Conservation (phyloP, 2,329 filamentous ascomycete species). For the Fusarium odoratissimum region DNA sequence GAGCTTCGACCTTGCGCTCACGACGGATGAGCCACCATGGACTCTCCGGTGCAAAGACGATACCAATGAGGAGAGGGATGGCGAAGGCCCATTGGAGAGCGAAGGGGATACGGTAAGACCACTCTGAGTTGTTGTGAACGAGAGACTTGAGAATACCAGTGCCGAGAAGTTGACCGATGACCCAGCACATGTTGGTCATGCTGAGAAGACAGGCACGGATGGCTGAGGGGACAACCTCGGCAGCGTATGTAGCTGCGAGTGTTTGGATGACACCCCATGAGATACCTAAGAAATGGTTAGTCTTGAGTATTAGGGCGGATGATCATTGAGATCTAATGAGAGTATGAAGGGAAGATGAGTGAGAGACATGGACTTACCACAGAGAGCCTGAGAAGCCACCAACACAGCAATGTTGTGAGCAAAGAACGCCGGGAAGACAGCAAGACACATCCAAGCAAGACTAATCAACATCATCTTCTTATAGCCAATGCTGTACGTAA, state of each 20-base stretch:
- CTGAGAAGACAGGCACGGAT: constrained; percentile 50
- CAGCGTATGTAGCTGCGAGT: constrained; percentile 53
- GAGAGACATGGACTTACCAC: constrained; percentile 13
- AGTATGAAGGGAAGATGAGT: accelerated
- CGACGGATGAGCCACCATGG: constrained; percentile 55
- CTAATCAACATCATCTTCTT: constrained; percentile 53
- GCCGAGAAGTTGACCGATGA: constrained; percentile 54
- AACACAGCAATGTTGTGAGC: constrained; percentile 47
- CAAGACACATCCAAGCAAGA: constrained; percentile 49
- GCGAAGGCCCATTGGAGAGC: constrained; percentile 56
- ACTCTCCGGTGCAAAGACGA: constrained; percentile 53
- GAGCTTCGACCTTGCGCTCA: constrained; percentile 48
- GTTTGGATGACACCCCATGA: constrained; percentile 52
- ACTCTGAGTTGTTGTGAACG: constrained; percentile 44
- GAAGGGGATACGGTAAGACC: constrained; percentile 49
- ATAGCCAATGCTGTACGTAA: constrained; percentile 52
- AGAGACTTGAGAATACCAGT: constrained; percentile 50
- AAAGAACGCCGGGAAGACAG: constrained; percentile 56
- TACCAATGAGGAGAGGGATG: constrained; percentile 49
- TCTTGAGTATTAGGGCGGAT: accelerated
- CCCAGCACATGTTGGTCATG: constrained; percentile 57
- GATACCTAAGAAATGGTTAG: constrained; percentile 28
- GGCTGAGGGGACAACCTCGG: constrained; percentile 50
- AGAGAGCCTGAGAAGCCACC: constrained; percentile 50
- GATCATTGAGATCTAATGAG: accelerated